These are phyloP conservation scores for Trypanosoma caninum DNA, from an alignment of 208 protist species.

Conservation along the genomic window DNA sequence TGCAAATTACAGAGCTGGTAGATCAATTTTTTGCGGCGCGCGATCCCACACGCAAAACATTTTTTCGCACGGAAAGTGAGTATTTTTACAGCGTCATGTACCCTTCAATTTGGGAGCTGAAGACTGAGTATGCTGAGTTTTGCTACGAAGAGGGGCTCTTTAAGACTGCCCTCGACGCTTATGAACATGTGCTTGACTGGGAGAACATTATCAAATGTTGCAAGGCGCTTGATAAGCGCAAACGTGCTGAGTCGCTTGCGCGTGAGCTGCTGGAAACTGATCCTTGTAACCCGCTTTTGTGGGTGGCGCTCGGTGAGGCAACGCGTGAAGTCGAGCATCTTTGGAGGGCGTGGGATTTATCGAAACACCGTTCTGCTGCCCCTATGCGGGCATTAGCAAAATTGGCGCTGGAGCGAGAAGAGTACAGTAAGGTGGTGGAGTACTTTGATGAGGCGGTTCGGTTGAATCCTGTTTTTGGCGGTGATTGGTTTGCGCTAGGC, in stretches of 20 bases:
- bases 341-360: slow-evolving; percentile 91
- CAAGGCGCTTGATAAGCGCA: slow-evolving; percentile 84
- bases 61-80: slow-evolving; percentile 47
- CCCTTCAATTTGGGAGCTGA: slow-evolving; percentile 75
- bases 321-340: slow-evolving; percentile 78
- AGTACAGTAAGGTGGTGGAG: slow-evolving; percentile 82
- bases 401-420: slow-evolving; percentile 78
- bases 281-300: slow-evolving; percentile 83
- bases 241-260: slow-evolving; percentile 82
- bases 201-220: slow-evolving; percentile 89
- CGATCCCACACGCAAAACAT: slow-evolving; percentile 44
- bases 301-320: slow-evolving; percentile 88
- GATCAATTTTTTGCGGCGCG: slow-evolving; percentile 72
- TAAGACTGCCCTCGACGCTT: slow-evolving; percentile 86
- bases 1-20: slow-evolving; percentile 89
- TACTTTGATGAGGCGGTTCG: slow-evolving; percentile 87
- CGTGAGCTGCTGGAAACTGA: slow-evolving; percentile 78
- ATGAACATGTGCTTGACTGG: slow-evolving; percentile 87
- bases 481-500: slow-evolving; percentile 91
- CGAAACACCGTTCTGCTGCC: slow-evolving; percentile 67
- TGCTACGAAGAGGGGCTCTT: slow-evolving; percentile 83
- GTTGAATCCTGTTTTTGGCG: slow-evolving; percentile 89
- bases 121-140: slow-evolving; percentile 81
- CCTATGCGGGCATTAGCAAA: slow-evolving; percentile 86
- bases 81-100: slow-evolving; percentile 85